These are phyloP conservation scores for Pichia sp. DNA, from an alignment of 1,139 yeast genomes.

Conservation along the genomic window DNA sequence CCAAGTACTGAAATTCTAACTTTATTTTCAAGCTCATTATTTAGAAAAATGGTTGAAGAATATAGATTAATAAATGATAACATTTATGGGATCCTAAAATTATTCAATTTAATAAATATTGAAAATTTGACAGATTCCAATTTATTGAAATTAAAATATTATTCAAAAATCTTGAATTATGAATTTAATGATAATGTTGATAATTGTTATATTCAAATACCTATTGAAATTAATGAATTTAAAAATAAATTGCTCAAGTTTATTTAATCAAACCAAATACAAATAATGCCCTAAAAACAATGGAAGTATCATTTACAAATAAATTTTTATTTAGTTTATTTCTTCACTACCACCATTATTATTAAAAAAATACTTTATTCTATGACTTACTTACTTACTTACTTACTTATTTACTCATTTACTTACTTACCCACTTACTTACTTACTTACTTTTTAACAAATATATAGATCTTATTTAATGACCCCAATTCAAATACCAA, in stretches of 20 bases:
- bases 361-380: too few relatives aligned
- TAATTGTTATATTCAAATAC: constrained; percentile 29
- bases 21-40: constrained; percentile 19
- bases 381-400: too few relatives aligned
- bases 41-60: constrained; percentile 26
- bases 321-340: too few relatives aligned
- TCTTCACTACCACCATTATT: too few relatives aligned
- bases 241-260: constrained; percentile 13
- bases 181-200: constrained; percentile 29
- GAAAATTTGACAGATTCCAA: background rate
- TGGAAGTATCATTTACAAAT: too few relatives aligned
- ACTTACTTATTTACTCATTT: background rate
- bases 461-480: background rate
- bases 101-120: constrained; percentile 13
- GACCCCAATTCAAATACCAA: background rate
- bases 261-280: background rate
- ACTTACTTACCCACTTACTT: background rate
- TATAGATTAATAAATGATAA: constrained; percentile 29
- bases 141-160: constrained; percentile 21
- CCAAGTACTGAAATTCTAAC: constrained; percentile 13
- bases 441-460: background rate
- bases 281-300: too few relatives aligned
- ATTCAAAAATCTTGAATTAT: constrained; percentile 22
- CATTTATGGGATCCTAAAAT: constrained; percentile 28
- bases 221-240: constrained; percentile 25